Evolutionary conservation across 768 basidiomycete genomes (phyloP).

Genomic region (Tephrocybe sp.): DNA sequence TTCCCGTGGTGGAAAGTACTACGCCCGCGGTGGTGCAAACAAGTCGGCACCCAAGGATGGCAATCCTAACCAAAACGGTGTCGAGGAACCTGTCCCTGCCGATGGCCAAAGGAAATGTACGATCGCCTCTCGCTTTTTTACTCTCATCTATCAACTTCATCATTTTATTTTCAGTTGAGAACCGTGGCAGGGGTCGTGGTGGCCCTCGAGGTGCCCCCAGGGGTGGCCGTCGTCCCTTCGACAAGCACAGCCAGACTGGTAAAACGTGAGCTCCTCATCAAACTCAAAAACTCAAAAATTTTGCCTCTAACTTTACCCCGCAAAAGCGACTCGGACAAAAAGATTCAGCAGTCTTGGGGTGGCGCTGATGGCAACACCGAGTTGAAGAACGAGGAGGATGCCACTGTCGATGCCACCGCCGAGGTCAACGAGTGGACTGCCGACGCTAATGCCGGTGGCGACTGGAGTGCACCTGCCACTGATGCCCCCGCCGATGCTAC

Average conservation of each 20-base stretch:
- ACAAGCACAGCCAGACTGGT: conserved; percentile 86
- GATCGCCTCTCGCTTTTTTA: conserved; percentile 12
- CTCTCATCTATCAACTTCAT: conserved; percentile 8
- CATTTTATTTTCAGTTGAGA: conserved; percentile 37
- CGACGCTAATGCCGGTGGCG: conserved; percentile 48
- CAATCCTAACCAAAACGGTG: conserved; percentile 41
- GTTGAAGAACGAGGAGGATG: conserved; percentile 78
- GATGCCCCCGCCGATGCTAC: conserved; percentile 28
- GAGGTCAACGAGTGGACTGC: conserved; percentile 55
- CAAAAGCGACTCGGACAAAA: conserved; percentile 89
- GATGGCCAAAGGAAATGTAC: conserved; percentile 40
- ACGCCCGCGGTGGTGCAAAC: conserved; percentile 54
- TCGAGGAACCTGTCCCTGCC: conserved; percentile 28
- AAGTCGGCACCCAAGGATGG: conserved; percentile 39
- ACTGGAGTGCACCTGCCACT: conserved; percentile 36
- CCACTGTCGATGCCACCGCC: conserved; percentile 63
- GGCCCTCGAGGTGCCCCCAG: conserved; percentile 50
- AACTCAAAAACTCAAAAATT: not conserved
- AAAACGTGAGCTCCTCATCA: conserved; percentile 58
- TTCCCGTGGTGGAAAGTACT: conserved; percentile 70
- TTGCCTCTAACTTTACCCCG: conserved; percentile 10
- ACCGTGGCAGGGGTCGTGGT: conserved; percentile 52
- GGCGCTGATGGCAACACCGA: conserved; percentile 86
- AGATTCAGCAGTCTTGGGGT: conserved; percentile 93
- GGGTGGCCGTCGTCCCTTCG: conserved; percentile 75